A percentile compares a stretch with the other conserved stretches of the same genome.
Evolutionary conservation across 2,329 filamentous ascomycete species (phyloP).

Genomic region (Arthrobotrys entomopaga): DNA sequence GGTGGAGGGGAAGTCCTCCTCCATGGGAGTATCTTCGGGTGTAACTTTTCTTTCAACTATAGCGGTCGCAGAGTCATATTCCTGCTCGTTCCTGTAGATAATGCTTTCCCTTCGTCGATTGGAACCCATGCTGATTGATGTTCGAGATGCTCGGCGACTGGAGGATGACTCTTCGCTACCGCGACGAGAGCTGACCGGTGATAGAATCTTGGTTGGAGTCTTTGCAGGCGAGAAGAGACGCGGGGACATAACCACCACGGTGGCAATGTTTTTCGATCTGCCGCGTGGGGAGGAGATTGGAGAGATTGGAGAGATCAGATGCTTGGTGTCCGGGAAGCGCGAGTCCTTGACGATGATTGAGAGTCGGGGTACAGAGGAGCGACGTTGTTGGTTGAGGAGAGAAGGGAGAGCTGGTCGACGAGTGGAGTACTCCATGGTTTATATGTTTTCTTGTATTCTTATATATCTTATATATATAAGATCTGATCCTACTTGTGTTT

Average conservation of each 20-base stretch:
- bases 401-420: constrained; percentile 44
- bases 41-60: constrained; percentile 38
- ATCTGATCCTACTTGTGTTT: neutral
- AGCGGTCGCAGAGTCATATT: constrained; percentile 52
- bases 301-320: constrained; percentile 47
- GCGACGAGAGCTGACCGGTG: constrained; percentile 43
- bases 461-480: neutral
- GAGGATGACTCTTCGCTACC: constrained; percentile 50
- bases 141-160: constrained; percentile 43
- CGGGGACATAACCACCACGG: constrained; percentile 54
- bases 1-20: constrained; percentile 53
- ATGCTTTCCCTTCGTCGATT: constrained; percentile 48
- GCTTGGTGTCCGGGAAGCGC: constrained; percentile 48
- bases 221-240: constrained; percentile 51
- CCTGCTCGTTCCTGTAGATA: constrained; percentile 53
- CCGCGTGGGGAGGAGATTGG: constrained; percentile 35
- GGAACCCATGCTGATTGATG: constrained; percentile 40
- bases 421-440: constrained; percentile 45
- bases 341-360: constrained; percentile 55
- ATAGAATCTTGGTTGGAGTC: constrained; percentile 49
- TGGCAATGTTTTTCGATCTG: constrained; percentile 35
- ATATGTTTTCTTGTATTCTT: neutral
- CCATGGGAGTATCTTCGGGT: constrained; percentile 39
- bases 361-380: constrained; percentile 49
- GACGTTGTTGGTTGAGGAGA: constrained; percentile 45